Evolutionary conservation across 2,329 filamentous ascomycete genomes (phyloP), one percentile per base, ranked within the genome.

Genomic region (Fusarium goolgardi): DNA sequence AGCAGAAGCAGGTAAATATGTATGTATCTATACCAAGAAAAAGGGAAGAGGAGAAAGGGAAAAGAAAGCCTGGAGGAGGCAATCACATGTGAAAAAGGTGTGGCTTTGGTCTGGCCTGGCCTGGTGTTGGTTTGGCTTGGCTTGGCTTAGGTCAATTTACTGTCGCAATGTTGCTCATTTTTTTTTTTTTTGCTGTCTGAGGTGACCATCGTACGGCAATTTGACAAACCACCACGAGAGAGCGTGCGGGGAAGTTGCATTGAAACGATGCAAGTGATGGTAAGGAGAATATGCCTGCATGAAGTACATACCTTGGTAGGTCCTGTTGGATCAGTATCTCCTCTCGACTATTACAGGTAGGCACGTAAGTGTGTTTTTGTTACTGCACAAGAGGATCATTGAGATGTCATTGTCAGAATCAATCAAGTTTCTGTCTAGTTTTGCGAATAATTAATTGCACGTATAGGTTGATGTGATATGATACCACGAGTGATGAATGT

Each of bases 61-160:
- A 50, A 27, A 32, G 27, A 25, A 47, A 40, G 50, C 15, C 7
- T 44, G 58, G 32, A 32, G 41, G 53, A 65, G 57, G 63, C 67
- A 67, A 71, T 72, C 70, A 71, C 69, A 71, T 72, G 70, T 71
- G 50, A 67, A 64, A 64, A 64, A 61, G 57, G 63, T 55, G 45
- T 51, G 46, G 59, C 49, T 57, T 57, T 18, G 41, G 18, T 35
- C 43, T 59, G 40, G 51, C 10, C 44, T 59, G 40, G 51, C 9
- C 27, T 20, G 6, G 5, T 4, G 5, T 23, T 23, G 23, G 23
- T 23, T 25, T 43, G 40, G 21, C 40, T 18, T 47, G 37, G 49
- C 49, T 56, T 63, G 44, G 37, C 43, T 62, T 63, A 64, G 43
- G 45, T 39, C 43, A 31, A 45, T 45, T 27, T 58, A 25, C 25